Evolutionary conservation across 2,329 filamentous ascomycete genomes (phyloP).

Genomic region (Trichoderma atroviride): DNA sequence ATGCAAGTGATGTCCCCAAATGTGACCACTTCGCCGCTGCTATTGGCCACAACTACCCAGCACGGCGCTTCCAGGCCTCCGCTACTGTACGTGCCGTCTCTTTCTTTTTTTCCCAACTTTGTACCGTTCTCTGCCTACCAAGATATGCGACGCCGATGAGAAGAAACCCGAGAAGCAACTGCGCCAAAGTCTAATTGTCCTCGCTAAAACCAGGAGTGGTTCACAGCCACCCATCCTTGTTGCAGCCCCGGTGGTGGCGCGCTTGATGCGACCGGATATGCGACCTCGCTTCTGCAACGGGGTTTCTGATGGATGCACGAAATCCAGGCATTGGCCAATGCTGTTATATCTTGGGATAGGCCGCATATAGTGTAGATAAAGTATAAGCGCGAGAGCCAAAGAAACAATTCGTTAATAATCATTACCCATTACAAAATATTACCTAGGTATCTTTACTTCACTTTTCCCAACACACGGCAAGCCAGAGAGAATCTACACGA

Average conservation of each 20-base stretch:
- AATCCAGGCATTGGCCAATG: constrained; percentile 2
- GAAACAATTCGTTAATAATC: neutral
- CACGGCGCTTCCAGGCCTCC: constrained; percentile 23
- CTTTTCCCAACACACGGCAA: neutral
- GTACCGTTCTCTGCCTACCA: neutral
- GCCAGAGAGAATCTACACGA: neutral
- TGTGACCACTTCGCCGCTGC: constrained; percentile 27
- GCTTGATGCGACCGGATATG: constrained; percentile 25
- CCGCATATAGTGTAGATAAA: neutral
- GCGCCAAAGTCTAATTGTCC: neutral
- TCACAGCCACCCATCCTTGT: neutral
- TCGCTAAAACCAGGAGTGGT: neutral
- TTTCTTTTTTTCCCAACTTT: neutral
- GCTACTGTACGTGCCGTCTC: neutral
- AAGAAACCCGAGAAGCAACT: neutral
- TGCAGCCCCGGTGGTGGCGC: neutral
- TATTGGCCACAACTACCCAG: constrained; percentile 22
- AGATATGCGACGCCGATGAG: neutral
- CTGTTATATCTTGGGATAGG: neutral
- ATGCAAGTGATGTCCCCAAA: constrained; percentile 28
- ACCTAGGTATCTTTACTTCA: neutral
- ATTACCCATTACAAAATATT: neutral
- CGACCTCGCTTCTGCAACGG: constrained; percentile 21
- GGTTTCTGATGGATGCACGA: constrained; percentile 1
- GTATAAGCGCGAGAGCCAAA: neutral